Evolutionary conservation across 1,284 basidiomycete genomes (phyloP).

Genomic region (Cryptococcus sp.): DNA sequence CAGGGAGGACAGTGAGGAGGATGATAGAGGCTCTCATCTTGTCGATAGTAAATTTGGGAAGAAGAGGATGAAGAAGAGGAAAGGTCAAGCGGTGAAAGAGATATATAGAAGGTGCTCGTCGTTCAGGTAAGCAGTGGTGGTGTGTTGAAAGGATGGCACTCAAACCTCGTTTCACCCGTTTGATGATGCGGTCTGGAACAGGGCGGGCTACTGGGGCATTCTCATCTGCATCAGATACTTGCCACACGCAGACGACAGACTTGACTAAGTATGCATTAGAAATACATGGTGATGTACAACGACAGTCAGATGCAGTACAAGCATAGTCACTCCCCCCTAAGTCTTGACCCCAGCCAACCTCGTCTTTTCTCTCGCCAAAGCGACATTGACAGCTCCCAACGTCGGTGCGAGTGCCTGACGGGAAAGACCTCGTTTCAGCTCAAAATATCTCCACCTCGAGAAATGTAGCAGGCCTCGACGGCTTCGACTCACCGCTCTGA

Average conservation of each 20-base stretch:
- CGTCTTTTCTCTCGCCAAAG: constrained; percentile 49
- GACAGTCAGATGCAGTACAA: background rate
- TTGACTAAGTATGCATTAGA: background rate
- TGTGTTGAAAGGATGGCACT: too few species aligned
- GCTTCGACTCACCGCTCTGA: constrained; percentile 58
- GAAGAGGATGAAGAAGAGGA: background rate
- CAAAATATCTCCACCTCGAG: background rate
- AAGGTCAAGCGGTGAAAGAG: background rate
- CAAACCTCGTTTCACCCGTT: too few species aligned
- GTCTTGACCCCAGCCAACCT: constrained; percentile 6
- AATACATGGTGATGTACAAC: background rate
- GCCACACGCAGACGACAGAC: background rate
- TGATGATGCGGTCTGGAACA: too few species aligned
- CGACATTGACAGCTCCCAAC: constrained; percentile 69
- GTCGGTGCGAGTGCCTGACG: constrained; percentile 72
- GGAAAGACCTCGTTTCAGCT: background rate
- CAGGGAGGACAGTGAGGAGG: constrained; percentile 1
- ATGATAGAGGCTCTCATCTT: constrained; percentile 2
- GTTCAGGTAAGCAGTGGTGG: too few species aligned
- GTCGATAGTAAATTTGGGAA: background rate
- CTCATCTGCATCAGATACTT: background rate
- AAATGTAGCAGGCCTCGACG: background rate
- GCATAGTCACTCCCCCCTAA: background rate
- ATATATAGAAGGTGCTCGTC: background rate
- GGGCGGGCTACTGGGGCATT: background rate